A percentile compares a stretch with the other conserved stretches of the same genome.
Conservation (phyloP, 2,329 filamentous ascomycete genomes). For the Falciphora oryzae region DNA sequence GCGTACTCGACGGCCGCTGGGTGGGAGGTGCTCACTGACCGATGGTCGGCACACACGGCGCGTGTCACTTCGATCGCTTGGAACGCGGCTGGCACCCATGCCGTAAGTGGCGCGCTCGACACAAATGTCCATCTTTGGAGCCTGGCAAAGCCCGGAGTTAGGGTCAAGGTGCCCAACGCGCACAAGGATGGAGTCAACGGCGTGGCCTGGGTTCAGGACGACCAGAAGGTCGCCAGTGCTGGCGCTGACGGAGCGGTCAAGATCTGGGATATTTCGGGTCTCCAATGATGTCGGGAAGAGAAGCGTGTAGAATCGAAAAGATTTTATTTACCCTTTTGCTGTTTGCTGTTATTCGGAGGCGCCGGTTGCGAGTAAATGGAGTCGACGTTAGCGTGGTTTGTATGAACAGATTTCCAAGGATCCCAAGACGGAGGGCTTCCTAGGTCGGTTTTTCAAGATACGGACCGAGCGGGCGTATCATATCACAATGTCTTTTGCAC, state of each 20-base stretch:
- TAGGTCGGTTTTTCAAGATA: too few species aligned
- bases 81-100: constrained; percentile 71
- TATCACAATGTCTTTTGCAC: too few species aligned
- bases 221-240: constrained; percentile 64
- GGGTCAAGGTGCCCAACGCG: constrained; percentile 78
- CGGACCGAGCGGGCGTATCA: too few species aligned
- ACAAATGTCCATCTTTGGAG: constrained; percentile 94
- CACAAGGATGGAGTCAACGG: constrained; percentile 96
- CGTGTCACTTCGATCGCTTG: constrained; percentile 60
- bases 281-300: constrained; percentile 33
- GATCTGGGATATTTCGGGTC: constrained; percentile 66
- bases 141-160: constrained; percentile 71
- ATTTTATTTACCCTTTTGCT: too few species aligned
- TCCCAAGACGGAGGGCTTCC: too few species aligned
- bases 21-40: constrained; percentile 72
- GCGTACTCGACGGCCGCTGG: constrained; percentile 58
- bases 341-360: too few species aligned
- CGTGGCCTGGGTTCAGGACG: constrained; percentile 66
- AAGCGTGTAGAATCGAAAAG: background rate
- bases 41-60: constrained; percentile 57
- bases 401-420: too few species aligned
- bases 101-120: constrained; percentile 80
- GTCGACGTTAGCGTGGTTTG: too few species aligned
- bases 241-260: constrained; percentile 90
- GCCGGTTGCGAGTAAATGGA: too few species aligned